Base-by-base conservation (phyloP, 371 early-diverging fungal genomes). In the Mortierella sp. region DNA sequence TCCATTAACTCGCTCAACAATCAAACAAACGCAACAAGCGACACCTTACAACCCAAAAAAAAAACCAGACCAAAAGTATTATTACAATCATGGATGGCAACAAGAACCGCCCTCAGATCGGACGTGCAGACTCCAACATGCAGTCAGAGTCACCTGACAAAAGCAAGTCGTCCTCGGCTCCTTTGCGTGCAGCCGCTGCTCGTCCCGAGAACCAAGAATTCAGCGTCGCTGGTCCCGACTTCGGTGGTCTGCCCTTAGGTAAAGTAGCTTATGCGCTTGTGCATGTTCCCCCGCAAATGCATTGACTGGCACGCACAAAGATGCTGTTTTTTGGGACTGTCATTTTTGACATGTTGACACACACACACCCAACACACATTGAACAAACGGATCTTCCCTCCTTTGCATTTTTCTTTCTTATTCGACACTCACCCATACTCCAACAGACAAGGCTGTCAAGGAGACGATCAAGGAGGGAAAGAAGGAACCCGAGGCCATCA, bases 91-190 rank as follows among this genome's bases (percentile, higher is more conserved):
- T 65, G 65, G 65, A 65, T 21, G 38, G 38, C 8, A 65, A 65
- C 7, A 65, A 65, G 19, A 31, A 52, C 13, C 77, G 77, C 31
- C 24, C 57, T 45, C 60, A 60, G 50, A 57, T 50, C 60, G 5
- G 42, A n/a, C 81, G 55, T 42, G 75, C 34, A 21, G 81, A 81
- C 50, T 77, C 81, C 13, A 73, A 42, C 77, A 77, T 81, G 81
- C 77, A 70, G 68, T 81, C 81, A 19, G 74, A 74, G 21, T 5
- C 38, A 7, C 38, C 65, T 70, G 57, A 19, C n/a, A 31, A 54
- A 34, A 73, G 8, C 42, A 38, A 38, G 10, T 24, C 70, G 9
- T 7, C 26, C 19, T 38, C 48, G 11, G 21, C 78, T 13, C 82
- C 78, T 26, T 60, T 82, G 74, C 78, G 82, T n/a, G 75, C 48